Conservation (phyloP, 208 protist genomes). For the Entamoeba dispar region DNA sequence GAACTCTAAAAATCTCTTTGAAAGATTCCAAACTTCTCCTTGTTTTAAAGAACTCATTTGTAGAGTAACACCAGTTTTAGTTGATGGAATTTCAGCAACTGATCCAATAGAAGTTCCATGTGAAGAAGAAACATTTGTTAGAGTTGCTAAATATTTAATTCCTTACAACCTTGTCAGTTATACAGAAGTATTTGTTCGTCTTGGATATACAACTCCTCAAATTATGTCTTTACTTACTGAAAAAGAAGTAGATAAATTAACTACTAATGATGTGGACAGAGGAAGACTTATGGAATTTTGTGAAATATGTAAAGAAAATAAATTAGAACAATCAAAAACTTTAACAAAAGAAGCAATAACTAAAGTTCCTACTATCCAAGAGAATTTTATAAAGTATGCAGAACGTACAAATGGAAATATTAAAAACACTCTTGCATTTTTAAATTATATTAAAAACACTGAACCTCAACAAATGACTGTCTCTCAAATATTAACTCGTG, state of each 20-base stretch:
- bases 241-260: not conserved
- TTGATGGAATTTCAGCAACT: not conserved
- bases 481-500: not conserved
- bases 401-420: not conserved
- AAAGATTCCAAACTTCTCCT: not conserved
- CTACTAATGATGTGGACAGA: not conserved
- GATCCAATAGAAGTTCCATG: not conserved
- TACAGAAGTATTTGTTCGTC: not conserved
- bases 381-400: not conserved
- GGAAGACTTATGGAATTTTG: not conserved
- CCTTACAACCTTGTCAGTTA: not conserved
- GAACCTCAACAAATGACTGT: not conserved
- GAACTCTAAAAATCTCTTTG: not conserved
- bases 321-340: not conserved
- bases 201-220: not conserved
- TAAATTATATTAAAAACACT: not conserved
- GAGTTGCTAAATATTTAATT: not conserved
- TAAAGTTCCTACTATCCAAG: not conserved
- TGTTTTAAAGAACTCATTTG: not conserved
- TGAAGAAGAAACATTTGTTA: not conserved
- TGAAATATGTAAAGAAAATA: not conserved
- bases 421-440: not conserved
- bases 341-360: not conserved
- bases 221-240: not conserved
- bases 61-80: not conserved